Evolutionary conservation across 1,284 basidiomycete species (phyloP), one percentile per base, ranked within the genome.

Genomic region (Gomphus bonarii): DNA sequence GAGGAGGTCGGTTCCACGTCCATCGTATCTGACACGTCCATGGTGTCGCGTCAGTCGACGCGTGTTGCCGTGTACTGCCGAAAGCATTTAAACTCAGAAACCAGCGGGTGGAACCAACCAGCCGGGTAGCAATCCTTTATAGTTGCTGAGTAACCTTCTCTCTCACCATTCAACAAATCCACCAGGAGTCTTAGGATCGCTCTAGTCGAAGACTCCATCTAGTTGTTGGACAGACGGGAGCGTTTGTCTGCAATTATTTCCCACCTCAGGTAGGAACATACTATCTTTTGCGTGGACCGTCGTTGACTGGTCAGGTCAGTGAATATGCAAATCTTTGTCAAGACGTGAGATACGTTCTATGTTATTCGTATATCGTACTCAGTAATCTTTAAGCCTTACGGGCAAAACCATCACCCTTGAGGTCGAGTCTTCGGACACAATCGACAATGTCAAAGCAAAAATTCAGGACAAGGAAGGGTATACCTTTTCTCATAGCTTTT

Each of bases 321-420:
- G 76, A 71, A 16, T 62, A 90, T 95, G 92, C 92, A 94, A 75
- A 94, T 95, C 70, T 95, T 95, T 74, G 91, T 95, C 61, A 95
- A 95, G 76, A 93, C 91, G 90, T 89, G 65, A 62, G 85, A 52
- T 48, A 43, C 57, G 16, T 22, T 51, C 20, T 51, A 38, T 18
- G 11, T 8, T 31, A 3, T n/a, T n/a, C 10, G 48, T 36, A 50
- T 36, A 14, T 25, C 46, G 57, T 14, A 51, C 55, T 65, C 44
- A 64, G 54, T 54, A 52, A 55, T 57, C 56, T 52, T 63, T 25
- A 67, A 93, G 90, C 81, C 90, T 98, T 65, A 97, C 95, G 79
- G 95, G 95, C 72, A 98, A 97, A 81, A 97, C 93, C 64, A 95
- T 97, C 80, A 95, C 93, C 68, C 88, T 95, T 70, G 93, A 97